Evolutionary conservation across 202 grass and related monocot genomes (phyloP), one percentile per base, ranked within the genome.

Genomic region (Eragrostis tef): DNA sequence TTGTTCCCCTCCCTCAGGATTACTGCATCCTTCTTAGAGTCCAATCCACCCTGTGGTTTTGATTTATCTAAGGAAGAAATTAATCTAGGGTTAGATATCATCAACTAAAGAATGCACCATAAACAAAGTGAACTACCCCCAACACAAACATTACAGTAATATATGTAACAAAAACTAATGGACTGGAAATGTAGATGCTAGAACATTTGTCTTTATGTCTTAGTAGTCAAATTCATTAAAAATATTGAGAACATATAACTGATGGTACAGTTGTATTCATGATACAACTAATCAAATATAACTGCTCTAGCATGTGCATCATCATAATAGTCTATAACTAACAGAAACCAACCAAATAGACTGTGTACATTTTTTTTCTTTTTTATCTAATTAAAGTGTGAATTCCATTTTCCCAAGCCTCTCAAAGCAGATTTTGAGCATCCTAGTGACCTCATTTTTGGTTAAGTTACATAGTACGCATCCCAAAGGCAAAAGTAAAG

Each of bases 1-100:
- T 62, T 85, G 70, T 63, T 90, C 15, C 89, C 91, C 25, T 97
- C 91, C 73, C 89, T 86, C n/a, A 65, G 84, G 73, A 92, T 84
- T 34, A 82, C 43, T 48, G 77, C 19, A 27, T 89, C 87, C 86
- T 90, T 94, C 82, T 68, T 97, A 27, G 83, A 89, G 61, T 94
- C 89, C 34, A 71, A 74, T 75, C 53, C 84, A 19, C 59, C 70
- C 17, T 87, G 86, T 78, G 82, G 59, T 80, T 72, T 90, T 36
- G 71, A 79, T 90, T 94, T 92, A 82, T 97, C 94, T 97, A 69
- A 46, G 67, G 3, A 85, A 36, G 72, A 39, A 83, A 78, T 54
- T 26, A 53, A 60, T 61, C 9, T 63, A 85, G 73, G 73, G 74
- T 86, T 84, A 86, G 75, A 48, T 59, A 59, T 11, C 52, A 47